Base-by-base conservation (phyloP, 2,329 filamentous ascomycete genomes). In the Colletotrichum sp. region DNA sequence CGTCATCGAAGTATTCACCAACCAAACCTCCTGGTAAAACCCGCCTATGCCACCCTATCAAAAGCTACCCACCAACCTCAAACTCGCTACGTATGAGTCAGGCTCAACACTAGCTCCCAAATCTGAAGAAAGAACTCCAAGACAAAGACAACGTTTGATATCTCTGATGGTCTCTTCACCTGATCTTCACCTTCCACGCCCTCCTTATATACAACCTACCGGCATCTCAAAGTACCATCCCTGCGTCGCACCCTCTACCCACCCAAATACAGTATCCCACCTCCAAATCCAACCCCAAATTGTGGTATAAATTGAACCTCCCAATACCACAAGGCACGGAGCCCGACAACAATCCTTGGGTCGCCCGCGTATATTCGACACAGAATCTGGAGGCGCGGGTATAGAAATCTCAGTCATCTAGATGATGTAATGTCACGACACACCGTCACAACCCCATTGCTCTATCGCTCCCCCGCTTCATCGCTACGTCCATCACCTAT, bases 261-360 rank as follows among this genome's bases (percentile, higher is more conserved):
- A 30, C 39, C 18, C 18, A n/a, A 5, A 2, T 48, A 12, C 5
- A 3, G 4, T 5, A 9, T 9, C 36, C 4, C 9, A 48, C 18
- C 39, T n/a, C 8, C 5, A n/a, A 48, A 48, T n/a, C 18, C 18
- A 48, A 3, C 9, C 39, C 39, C 2, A 30, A 30, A 30, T 30
- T 9, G 28, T 30, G 2, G 16, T 43, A 43, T 43, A 18, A 43
- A 43, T 18, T 10, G 1, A 43, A 43, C 16, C 36, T 43, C 16
- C 3, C 5, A 3, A 5, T 0, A 0, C 2, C 36, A 18, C 16
- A 10, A 43, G 16, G 7, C 8, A 43, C 5, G 5, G 5, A 18
- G 16, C 36, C 36, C 7, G 1, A 43, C 36, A 18, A 18, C 2
- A 43, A 43, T 43, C 16, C 16, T 43, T 1, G 36, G 16, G 0